Percentiles rank a stretch among this genome's conserved stretches.
phyloP scores from a whole-genome alignment of 2,329 filamentous ascomycete genomes.

The Davidsoniella eucalypti region DNA sequence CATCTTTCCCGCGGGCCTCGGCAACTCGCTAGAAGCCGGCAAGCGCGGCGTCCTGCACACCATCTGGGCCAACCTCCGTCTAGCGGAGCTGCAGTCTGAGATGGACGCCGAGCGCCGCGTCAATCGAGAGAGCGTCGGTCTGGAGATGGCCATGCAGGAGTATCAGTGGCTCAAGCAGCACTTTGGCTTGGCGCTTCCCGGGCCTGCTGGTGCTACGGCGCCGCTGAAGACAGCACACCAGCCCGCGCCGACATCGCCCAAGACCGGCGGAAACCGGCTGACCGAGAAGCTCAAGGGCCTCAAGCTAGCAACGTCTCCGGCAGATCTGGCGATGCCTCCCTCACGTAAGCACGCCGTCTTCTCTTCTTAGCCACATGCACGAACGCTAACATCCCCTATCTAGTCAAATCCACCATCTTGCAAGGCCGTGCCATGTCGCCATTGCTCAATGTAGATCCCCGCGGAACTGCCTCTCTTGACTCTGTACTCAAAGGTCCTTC shows the following conservation, averaged over 20 bases:
- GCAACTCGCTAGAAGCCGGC: conserved; percentile 43
- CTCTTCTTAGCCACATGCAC: neutral
- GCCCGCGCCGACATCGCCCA: conserved; percentile 1
- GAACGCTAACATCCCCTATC: neutral
- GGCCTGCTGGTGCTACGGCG: conserved; percentile 2
- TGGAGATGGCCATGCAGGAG: conserved; percentile 72
- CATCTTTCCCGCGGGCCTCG: conserved; percentile 66
- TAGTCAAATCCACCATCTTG: conserved; percentile 12
- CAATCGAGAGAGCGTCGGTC: conserved; percentile 66
- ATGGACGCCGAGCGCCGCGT: conserved; percentile 55
- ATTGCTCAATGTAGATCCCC: conserved; percentile 1
- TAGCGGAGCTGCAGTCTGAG: conserved; percentile 60
- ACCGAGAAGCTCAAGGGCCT: conserved; percentile 12
- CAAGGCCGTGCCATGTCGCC: conserved; percentile 12
- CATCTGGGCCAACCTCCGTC: conserved; percentile 72
- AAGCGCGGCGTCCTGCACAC: conserved; percentile 75
- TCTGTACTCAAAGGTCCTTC: conserved; percentile 5
- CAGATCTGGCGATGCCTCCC: conserved; percentile 11
- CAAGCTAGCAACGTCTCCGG: conserved; percentile 11
- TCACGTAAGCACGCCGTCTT: conserved; percentile 5
- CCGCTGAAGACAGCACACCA: neutral
- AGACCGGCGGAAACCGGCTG: conserved; percentile 2
- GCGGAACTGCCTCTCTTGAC: conserved; percentile 9
- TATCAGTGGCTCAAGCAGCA: conserved; percentile 72
- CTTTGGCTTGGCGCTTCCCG: conserved; percentile 42